Percentiles rank a stretch among this genome's conserved stretches.
Evolutionary conservation across 2,329 filamentous ascomycete species (phyloP).

Genomic region (Paraphoma sp.): DNA sequence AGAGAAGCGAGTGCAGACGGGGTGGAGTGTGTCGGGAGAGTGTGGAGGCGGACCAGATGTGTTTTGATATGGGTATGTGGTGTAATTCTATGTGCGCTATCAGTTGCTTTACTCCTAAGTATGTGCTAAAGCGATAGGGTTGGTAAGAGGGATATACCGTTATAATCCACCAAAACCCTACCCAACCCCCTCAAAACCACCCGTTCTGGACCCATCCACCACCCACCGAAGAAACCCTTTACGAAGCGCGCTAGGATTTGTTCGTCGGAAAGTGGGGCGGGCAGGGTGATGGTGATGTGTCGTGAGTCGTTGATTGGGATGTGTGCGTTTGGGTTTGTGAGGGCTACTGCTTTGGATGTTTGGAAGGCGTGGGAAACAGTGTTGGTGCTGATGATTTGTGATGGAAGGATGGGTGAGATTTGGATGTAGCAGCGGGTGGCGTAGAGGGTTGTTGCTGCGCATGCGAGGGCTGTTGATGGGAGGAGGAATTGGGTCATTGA

Average conservation of each 20-base stretch:
- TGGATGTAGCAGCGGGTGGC: neutral
- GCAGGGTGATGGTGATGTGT: conserved; percentile 4
- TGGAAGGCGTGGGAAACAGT: conserved; percentile 1
- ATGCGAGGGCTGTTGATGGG: conserved; percentile 1
- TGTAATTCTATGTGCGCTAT: conserved; percentile 7
- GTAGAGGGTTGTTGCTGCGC: conserved; percentile 6
- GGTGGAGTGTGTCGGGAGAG: neutral
- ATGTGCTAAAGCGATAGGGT: too few species aligned
- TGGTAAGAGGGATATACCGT: too few species aligned
- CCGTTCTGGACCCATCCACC: conserved; percentile 15
- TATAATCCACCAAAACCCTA: conserved; percentile 3
- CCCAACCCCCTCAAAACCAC: conserved; percentile 2
- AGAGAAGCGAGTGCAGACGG: conserved; percentile 1
- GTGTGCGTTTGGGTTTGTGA: conserved; percentile 13
- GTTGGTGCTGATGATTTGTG: conserved; percentile 1
- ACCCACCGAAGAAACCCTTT: conserved; percentile 22
- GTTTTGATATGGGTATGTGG: conserved; percentile 1
- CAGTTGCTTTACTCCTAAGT: too few species aligned
- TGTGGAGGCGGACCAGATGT: conserved; percentile 1
- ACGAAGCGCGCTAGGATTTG: conserved; percentile 14
- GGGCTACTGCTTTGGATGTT: conserved; percentile 1
- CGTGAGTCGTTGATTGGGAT: conserved; percentile 4
- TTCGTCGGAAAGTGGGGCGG: conserved; percentile 8
- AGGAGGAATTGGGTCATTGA: conserved; percentile 6
- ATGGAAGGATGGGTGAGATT: neutral